These are phyloP conservation scores for Escallonia herrerae DNA, from an alignment of 129 eudicot species.

Conservation along the genomic window DNA sequence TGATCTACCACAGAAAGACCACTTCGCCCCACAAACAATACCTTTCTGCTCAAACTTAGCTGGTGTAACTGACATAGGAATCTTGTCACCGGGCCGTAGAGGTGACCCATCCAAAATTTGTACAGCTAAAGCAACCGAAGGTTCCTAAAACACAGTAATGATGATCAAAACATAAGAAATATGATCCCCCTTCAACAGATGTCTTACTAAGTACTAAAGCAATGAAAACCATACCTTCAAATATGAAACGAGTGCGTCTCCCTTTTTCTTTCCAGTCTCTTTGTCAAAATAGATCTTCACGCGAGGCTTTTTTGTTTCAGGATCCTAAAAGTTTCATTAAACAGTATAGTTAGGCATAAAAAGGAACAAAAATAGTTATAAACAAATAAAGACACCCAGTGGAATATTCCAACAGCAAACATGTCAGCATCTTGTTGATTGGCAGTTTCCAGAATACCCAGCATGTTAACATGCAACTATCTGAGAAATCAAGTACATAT, in stretches of 20 bases:
- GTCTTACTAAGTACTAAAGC: not conserved
- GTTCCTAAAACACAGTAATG: slow-evolving; percentile 43
- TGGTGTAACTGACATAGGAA: slow-evolving; percentile 67
- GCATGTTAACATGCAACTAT: too few relatives aligned
- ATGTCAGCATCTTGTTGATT: too few relatives aligned
- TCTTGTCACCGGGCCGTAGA: slow-evolving; percentile 69
- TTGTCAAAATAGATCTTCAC: slow-evolving; percentile 89
- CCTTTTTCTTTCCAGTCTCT: slow-evolving; percentile 82
- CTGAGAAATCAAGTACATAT: too few relatives aligned
- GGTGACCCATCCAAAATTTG: slow-evolving; percentile 91
- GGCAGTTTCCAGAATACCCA: too few relatives aligned
- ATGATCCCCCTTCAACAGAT: not conserved
- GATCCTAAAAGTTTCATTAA: slow-evolving; percentile 51
- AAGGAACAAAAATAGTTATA: too few relatives aligned
- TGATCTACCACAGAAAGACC: slow-evolving; percentile 2
- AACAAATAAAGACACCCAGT: too few relatives aligned
- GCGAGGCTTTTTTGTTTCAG: slow-evolving; percentile 95
- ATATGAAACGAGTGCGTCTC: slow-evolving; percentile 92
- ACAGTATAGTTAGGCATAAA: not conserved
- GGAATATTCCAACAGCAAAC: too few relatives aligned
- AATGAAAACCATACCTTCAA: slow-evolving; percentile 54
- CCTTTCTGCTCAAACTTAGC: slow-evolving; percentile 99
- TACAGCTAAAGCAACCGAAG: slow-evolving; percentile 85
- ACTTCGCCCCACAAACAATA: slow-evolving; percentile 11
- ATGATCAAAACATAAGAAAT: slow-evolving; percentile 1